Conservation (phyloP, 306 rosid species). For the Pueraria montana region DNA sequence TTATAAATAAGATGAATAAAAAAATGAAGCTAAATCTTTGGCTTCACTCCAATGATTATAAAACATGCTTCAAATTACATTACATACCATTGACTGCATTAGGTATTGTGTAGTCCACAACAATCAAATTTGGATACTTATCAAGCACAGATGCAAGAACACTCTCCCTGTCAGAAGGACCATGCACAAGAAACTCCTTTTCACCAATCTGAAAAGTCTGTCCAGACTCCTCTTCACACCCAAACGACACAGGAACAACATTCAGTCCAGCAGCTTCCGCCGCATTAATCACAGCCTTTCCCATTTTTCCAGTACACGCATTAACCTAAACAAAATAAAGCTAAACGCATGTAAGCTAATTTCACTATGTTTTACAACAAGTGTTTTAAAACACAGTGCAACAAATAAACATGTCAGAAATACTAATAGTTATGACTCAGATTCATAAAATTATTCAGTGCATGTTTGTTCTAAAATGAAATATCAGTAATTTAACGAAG, state of each 20-base stretch:
- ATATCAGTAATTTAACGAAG: not conserved
- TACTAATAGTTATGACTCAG: not conserved
- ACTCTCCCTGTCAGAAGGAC: conserved; percentile 79
- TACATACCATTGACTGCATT: conserved; percentile 84
- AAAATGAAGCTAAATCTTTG: not conserved
- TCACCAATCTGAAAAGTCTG: conserved; percentile 66
- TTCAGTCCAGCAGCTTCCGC: conserved; percentile 87
- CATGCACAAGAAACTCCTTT: conserved; percentile 76
- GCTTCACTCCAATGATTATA: not conserved
- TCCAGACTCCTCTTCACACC: conserved; percentile 77
- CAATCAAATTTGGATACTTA: conserved; percentile 77
- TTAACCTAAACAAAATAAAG: conserved; percentile 65
- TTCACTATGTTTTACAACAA: conserved; percentile 25
- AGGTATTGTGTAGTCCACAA: conserved; percentile 90
- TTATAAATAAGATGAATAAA: not conserved
- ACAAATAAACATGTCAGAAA: not conserved
- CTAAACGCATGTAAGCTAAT: conserved; percentile 3
- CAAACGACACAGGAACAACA: conserved; percentile 87
- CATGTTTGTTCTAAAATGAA: not conserved
- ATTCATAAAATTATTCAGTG: not conserved
- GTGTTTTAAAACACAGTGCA: not conserved
- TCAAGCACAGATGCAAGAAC: conserved; percentile 68
- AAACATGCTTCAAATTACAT: conserved; percentile 22
- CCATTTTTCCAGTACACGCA: conserved; percentile 95
- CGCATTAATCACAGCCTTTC: conserved; percentile 79